Evolutionary conservation across 2,329 filamentous ascomycete genomes (phyloP).

Genomic region (Corniculantispora saksenae): DNA sequence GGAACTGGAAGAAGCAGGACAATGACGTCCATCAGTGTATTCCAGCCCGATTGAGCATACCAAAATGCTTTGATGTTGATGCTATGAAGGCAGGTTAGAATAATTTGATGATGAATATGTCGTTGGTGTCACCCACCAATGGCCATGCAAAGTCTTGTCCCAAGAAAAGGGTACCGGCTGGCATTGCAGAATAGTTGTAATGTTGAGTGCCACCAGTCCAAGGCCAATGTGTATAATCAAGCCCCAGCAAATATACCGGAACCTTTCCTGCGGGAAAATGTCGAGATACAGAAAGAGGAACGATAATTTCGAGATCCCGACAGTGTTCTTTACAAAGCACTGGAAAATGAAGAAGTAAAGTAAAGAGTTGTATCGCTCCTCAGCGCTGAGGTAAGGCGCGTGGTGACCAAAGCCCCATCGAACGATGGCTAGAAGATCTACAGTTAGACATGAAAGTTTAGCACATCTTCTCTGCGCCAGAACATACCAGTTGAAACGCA

Average conservation of each 20-base stretch:
- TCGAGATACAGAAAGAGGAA: conserved; percentile 18
- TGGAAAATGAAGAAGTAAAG: conserved; percentile 18
- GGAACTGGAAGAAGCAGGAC: conserved; percentile 13
- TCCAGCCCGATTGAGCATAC: conserved; percentile 17
- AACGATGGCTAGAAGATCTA: neutral
- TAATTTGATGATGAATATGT: neutral
- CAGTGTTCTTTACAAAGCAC: conserved; percentile 15
- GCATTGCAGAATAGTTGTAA: conserved; percentile 13
- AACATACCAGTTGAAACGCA: conserved; percentile 7
- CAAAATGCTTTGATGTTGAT: conserved; percentile 19
- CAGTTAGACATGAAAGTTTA: too few species aligned
- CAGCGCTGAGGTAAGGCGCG: conserved; percentile 7
- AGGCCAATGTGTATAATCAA: conserved; percentile 14
- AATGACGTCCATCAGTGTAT: conserved; percentile 17
- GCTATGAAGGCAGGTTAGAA: neutral
- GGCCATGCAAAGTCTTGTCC: conserved; percentile 14
- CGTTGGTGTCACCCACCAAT: neutral
- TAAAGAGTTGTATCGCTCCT: conserved; percentile 13
- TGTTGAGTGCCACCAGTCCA: conserved; percentile 8
- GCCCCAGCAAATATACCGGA: conserved; percentile 11
- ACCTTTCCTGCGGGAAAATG: conserved; percentile 14
- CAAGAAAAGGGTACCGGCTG: conserved; percentile 11
- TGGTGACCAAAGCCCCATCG: conserved; percentile 17
- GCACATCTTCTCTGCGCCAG: too few species aligned
- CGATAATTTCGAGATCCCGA: conserved; percentile 7